These are phyloP conservation scores for Pythium rhizo-oryzae DNA, from an alignment of 352 stramenopile species.

Conservation along the genomic window DNA sequence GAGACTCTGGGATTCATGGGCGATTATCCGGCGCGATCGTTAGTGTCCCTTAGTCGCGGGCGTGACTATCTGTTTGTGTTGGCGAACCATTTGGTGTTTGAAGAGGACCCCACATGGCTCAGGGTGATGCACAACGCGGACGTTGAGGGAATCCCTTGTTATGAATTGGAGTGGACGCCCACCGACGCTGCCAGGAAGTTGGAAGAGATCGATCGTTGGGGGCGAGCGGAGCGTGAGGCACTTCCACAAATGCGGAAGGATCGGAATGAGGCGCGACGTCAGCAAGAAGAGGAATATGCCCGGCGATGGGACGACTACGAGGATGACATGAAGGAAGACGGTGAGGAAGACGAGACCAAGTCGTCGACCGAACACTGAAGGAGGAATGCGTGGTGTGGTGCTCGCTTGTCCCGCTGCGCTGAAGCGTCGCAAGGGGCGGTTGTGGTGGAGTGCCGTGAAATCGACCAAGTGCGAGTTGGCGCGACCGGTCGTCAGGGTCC, in stretches of 20 bases:
- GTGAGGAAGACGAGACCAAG: too few relatives aligned
- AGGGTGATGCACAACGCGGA: background rate
- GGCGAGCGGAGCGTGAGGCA: too few relatives aligned
- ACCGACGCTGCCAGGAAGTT: background rate
- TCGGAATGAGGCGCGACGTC: too few relatives aligned
- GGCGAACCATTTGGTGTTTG: background rate
- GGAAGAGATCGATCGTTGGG: background rate
- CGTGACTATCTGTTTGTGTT: background rate
- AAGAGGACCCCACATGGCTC: background rate
- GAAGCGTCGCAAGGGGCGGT: background rate
- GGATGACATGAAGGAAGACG: too few relatives aligned
- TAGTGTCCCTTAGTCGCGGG: background rate
- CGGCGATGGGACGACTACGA: background rate
- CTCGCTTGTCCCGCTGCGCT: background rate
- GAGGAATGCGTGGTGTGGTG: background rate
- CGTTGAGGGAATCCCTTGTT: background rate
- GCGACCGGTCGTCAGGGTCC: background rate
- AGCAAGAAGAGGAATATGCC: background rate
- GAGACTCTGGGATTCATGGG: background rate
- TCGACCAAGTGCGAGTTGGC: background rate
- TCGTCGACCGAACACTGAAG: too few relatives aligned
- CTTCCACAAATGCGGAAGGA: too few relatives aligned
- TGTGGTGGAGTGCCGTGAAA: background rate
- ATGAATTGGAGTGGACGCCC: background rate
- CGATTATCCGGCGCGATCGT: background rate